A percentile compares a stretch with the other conserved stretches of the same genome.
These are phyloP conservation scores for Annona squamosa DNA, from an alignment of 164 flowering plant genomes.

Conservation along the genomic window DNA sequence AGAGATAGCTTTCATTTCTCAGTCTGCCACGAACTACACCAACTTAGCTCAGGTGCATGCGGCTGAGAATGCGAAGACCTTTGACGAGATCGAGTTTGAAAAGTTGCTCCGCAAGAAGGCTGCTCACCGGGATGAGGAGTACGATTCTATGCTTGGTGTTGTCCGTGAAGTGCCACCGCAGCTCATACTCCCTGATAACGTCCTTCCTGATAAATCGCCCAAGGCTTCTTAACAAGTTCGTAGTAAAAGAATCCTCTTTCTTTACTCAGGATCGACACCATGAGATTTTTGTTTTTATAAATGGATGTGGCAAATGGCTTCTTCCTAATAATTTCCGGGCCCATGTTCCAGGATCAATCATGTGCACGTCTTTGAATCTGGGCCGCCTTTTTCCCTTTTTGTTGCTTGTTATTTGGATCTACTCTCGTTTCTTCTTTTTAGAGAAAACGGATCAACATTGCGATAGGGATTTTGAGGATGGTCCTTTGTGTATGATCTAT, in stretches of 20 bases:
- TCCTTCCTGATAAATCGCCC: constrained; percentile 50
- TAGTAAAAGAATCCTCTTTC: neutral
- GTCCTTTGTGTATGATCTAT: neutral
- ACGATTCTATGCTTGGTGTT: constrained; percentile 77
- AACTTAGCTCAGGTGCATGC: constrained; percentile 90
- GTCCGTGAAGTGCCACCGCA: constrained; percentile 76
- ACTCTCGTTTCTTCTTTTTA: neutral
- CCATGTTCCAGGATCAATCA: constrained; percentile 1
- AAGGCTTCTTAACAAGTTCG: constrained; percentile 24
- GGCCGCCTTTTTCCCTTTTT: neutral
- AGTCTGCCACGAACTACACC: constrained; percentile 78
- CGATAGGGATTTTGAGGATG: neutral
- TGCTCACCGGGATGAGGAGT: constrained; percentile 80
- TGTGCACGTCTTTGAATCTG: neutral
- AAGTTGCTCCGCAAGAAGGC: constrained; percentile 82
- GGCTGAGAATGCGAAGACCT: constrained; percentile 77
- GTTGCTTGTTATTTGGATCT: neutral
- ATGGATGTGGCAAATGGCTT: neutral
- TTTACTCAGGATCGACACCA: neutral
- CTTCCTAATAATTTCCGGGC: constrained; percentile 2
- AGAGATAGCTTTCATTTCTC: constrained; percentile 72
- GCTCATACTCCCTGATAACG: constrained; percentile 67
- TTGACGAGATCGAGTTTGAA: constrained; percentile 87
- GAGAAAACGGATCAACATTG: neutral
- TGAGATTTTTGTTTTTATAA: neutral